Evolutionary conservation across 495 filamentous ascomycete genomes (phyloP).

Genomic region (Cenococcum geophilum): DNA sequence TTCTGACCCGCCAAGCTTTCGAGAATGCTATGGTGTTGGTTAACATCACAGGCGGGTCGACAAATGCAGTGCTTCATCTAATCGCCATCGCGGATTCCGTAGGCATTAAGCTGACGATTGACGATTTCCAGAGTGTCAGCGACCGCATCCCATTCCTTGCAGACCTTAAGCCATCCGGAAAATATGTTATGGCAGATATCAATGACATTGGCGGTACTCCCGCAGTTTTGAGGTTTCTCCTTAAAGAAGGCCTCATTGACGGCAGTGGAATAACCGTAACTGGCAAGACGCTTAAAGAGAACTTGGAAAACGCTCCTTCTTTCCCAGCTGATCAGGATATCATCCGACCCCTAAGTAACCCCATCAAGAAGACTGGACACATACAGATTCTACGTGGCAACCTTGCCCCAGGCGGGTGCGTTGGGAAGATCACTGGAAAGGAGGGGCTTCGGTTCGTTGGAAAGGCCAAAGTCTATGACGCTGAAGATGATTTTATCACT

Average conservation of each 20-base stretch:
- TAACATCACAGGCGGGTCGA: slow-evolving; percentile 92
- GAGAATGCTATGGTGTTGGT: slow-evolving; percentile 96
- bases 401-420: slow-evolving; percentile 82
- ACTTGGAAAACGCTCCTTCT: slow-evolving; percentile 67
- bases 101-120: slow-evolving; percentile 87
- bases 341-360: slow-evolving; percentile 84
- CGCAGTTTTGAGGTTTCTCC: slow-evolving; percentile 80
- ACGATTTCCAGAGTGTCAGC: slow-evolving; percentile 94
- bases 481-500: slow-evolving; percentile 43
- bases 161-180: slow-evolving; percentile 93
- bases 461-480: slow-evolving; percentile 81
- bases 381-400: slow-evolving; percentile 94
- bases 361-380: slow-evolving; percentile 90
- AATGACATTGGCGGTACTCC: slow-evolving; percentile 88
- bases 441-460: slow-evolving; percentile 86
- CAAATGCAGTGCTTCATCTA: slow-evolving; percentile 93
- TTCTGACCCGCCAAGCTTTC: slow-evolving; percentile 85
- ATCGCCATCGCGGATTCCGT: slow-evolving; percentile 95
- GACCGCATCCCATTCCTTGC: slow-evolving; percentile 90
- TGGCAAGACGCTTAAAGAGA: slow-evolving; percentile 87
- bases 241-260: slow-evolving; percentile 83
- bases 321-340: slow-evolving; percentile 83
- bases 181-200: slow-evolving; percentile 93
- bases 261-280: slow-evolving; percentile 89
- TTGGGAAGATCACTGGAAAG: slow-evolving; percentile 98